phyloP scores from a whole-genome alignment of 306 rosid genomes.

The Morella rubra region DNA sequence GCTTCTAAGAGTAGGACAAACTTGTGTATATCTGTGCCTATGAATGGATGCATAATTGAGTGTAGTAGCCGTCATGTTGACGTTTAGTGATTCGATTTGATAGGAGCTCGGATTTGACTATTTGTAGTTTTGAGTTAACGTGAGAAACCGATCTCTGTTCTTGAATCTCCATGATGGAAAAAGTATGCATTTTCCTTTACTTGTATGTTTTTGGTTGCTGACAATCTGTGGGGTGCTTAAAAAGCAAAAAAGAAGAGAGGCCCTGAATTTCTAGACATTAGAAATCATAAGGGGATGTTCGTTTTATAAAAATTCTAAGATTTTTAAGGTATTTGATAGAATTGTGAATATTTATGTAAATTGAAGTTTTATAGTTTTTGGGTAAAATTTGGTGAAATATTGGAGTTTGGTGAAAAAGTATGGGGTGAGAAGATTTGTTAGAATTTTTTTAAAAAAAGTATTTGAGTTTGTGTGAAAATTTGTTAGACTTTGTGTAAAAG shows the following conservation, averaged over 20 bases:
- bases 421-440: too few relatives aligned
- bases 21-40: background rate
- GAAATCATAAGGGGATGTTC: background rate
- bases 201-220: background rate
- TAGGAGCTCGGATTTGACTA: background rate
- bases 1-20: background rate
- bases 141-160: background rate
- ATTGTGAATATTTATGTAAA: too few relatives aligned
- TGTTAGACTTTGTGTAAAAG: too few relatives aligned
- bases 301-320: too few relatives aligned
- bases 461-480: too few relatives aligned
- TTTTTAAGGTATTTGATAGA: too few relatives aligned
- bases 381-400: too few relatives aligned
- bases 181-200: background rate
- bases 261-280: background rate
- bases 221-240: background rate
- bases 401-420: too few relatives aligned
- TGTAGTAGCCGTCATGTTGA: background rate
- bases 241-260: background rate
- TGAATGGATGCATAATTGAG: background rate
- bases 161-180: background rate
- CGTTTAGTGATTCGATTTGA: background rate
- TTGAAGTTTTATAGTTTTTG: too few relatives aligned
- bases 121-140: background rate
- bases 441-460: too few relatives aligned